Evolutionary conservation across 768 basidiomycete genomes (phyloP), one percentile per base, ranked within the genome.

Genomic region (Leccinum variicolor): DNA sequence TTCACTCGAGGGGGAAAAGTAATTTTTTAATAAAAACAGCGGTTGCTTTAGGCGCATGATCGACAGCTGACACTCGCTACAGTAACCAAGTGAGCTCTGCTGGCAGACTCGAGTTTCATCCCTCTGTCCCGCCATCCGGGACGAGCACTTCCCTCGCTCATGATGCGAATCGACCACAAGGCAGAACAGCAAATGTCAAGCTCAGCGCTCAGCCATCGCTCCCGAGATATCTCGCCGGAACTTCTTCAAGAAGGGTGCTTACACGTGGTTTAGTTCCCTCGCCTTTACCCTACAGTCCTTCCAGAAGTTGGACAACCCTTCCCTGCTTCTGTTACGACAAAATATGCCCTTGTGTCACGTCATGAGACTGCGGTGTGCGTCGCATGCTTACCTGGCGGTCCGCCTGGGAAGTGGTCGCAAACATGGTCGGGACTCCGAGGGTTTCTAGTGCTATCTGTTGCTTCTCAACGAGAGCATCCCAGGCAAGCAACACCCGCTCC

Each of bases 401-500:
- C 4, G 74, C 65, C 39, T 66, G 64, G 46, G 77, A 76, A 46
- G 65, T 71, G 3, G 87, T 84, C 13, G 76, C 71, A 66, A 81
- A 89, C 87, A 94, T 92, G 3, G 83, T 78, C 15, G 92, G 92
- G 14, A 93, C 81, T 41, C 79, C 75, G 47, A 86, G 73, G 29
- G 76, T 69, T 62, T 84, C 83, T 50, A 94, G 75, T 15, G 81
- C 73, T 0, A 74, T 66, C 71, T 94, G 91, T 68, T 94, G 92
- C 63, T 81, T 83, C 51, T 81, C 73, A 19, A 86, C 70, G n/a
- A 93, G 77, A 19, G 81, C 82, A 65, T 90, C 90, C 89, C 90
- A 94, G 9, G 89, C 87, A 3, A 84, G 77, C 6, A 92, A 70
- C 10, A 78, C 86, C 36, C 86, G 79, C 52, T 90, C 84, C n/a